A percentile compares a stretch with the other conserved stretches of the same genome.
phyloP scores from a whole-genome alignment of 805 yeast species.

The Spathaspora hagerdaliae region DNA sequence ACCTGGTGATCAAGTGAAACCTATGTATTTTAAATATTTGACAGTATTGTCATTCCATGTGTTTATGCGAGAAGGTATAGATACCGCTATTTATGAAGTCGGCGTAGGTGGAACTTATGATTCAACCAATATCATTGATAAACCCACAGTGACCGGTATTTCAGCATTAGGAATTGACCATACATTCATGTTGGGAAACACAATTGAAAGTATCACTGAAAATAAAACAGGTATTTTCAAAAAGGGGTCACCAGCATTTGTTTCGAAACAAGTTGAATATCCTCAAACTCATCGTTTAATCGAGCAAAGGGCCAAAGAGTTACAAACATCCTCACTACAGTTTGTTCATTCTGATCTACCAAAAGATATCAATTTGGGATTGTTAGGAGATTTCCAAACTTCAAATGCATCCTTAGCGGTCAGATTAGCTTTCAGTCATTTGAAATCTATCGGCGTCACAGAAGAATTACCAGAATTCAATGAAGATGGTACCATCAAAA shows the following conservation, averaged over 20 bases:
- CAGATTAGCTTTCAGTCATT: conserved; percentile 59
- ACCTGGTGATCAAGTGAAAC: conserved; percentile 70
- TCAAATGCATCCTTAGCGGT: conserved; percentile 87
- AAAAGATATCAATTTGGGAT: conserved; percentile 53
- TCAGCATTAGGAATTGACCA: conserved; percentile 90
- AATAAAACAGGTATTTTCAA: conserved; percentile 94
- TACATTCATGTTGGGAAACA: conserved; percentile 77
- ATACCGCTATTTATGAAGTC: conserved; percentile 92
- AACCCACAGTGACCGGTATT: conserved; percentile 83
- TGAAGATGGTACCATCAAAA: conserved; percentile 6
- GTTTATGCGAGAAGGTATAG: conserved; percentile 83
- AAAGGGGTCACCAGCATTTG: conserved; percentile 59
- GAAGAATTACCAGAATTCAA: conserved; percentile 20
- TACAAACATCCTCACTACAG: conserved; percentile 38
- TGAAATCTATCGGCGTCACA: conserved; percentile 44
- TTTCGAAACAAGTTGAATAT: conserved; percentile 49
- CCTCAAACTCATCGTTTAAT: conserved; percentile 55
- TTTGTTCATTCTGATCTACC: conserved; percentile 45
- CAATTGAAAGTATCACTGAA: conserved; percentile 90
- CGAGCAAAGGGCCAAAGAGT: conserved; percentile 65
- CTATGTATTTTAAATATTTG: conserved; percentile 88
- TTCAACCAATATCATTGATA: conserved; percentile 82
- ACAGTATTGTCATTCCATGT: conserved; percentile 90
- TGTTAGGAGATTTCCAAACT: conserved; percentile 80
- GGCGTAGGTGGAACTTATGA: conserved; percentile 98